Base-by-base conservation (phyloP, 257 asterid genomes). In the Capsicum baccatum region DNA sequence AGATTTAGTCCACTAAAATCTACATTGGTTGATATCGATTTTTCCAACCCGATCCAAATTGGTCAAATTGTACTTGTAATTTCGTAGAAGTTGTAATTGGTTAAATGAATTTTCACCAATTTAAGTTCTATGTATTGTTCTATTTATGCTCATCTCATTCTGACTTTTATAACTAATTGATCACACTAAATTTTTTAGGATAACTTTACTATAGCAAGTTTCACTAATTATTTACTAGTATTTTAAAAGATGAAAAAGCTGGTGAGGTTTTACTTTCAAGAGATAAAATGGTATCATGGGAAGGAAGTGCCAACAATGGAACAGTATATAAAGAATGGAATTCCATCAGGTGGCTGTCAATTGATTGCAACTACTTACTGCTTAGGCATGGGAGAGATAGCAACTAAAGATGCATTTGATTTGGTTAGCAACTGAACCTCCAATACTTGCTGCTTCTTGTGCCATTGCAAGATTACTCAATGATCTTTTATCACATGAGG, bases 391-490 rank as follows among this genome's bases (percentile, higher is more conserved):
- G 57, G 81, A 3, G 4, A 79, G 1, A n/a, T 39, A 0, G 84
- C 55, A 4, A 39, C 74, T 1, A 76, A 71, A 16, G 84, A 87
- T 10, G 86, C n/a, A 52, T 85, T 88, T 37, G 84, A 84, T 5
- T 26, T 88, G 91, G 90, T 57, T 79, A 8, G 52, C 88, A 8
- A 83, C 11, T 12, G 84, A 83, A 8, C 90, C 91, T 0, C 9
- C 62, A 13, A 71, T 26, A 26, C 33, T 26, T 5, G 63, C 64
- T 8, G 88, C 91, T 50, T 21, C 89, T 3, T n/a, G 87, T n/a
- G 5, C 62, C 6, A 85, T 90, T 79, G 8, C 44, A 6, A 85
- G 91, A 83, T 62, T 88, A 83, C 59, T 47, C 64, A 89, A 90
- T 67, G 91, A 54, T 54, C 58, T 54, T 3, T 1, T 11, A 54